Evolutionary conservation across 768 basidiomycete species (phyloP), one percentile per base, ranked within the genome.

Genomic region (Termitomyces eurrhizus): DNA sequence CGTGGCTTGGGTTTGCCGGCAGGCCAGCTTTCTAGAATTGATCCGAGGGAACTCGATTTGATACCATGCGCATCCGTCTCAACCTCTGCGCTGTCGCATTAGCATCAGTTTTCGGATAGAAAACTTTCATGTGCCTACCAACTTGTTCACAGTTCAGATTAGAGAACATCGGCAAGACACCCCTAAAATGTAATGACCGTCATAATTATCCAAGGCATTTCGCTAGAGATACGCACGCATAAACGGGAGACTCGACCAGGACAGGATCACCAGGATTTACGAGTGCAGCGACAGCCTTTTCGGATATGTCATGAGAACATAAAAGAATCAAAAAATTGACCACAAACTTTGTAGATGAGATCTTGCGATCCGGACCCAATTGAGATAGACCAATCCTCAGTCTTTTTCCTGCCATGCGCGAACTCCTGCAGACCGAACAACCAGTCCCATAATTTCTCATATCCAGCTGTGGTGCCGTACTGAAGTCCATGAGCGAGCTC

Each of bases 291-390:
- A 91, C 82, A 21, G 86, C 88, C 90, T 94, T 94, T 52, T 46
- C 49, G 39, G 55, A 44, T 26, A 58, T 48, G 58, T 62, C 35
- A 37, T 16, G 7, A 36, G 49, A 14, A 18, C 39, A n/a, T 8
- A 16, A 21, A 21, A 32, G 11, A 7, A 52, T 24, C 21, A 33
- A 49, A 58, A 52, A 4, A 29, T 32, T 18, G 6, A 44, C 26
- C n/a, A 24, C 57, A 24, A 45, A 14, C 83, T 83, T 68, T 98
- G 94, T 53, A 80, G 53, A 98, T 83, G 64, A 93, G 70, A 77
- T 97, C 94, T 73, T 97, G 95, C 48, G 91, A 92, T 12, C 95
- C 95, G 44, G 81, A 80, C 1, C 95, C 93, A 11, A 97, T 75
- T 45, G 84, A 86, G 11, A 95, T 71, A 46, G 78, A 76, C 94